Base-by-base conservation (phyloP, 2,329 filamentous ascomycete species). In the Biscogniauxia sp. region DNA sequence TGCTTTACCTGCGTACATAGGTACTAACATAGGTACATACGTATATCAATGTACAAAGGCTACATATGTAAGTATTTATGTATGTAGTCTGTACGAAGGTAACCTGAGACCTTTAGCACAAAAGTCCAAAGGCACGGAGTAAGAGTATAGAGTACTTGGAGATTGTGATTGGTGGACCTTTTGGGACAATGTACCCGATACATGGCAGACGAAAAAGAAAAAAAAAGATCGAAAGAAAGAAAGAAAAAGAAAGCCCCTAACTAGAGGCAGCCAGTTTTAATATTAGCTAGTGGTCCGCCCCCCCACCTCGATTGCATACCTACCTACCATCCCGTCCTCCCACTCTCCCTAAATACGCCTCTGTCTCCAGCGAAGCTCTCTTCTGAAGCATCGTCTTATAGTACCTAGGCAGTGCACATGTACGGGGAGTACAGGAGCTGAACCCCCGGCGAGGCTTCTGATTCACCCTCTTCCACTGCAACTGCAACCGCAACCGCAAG, bases 381-480 rank as follows among this genome's bases (percentile, higher is more conserved):
- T 26, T 26, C 51, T 45, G 37, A 45, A 6, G 37, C 37, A 45
- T 45, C 37, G 15, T n/a, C 13, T 17, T n/a, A 15, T n/a, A 45
- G 17, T 52, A 13, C 28, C 28, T 32, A n/a, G n/a, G n/a, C n/a
- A n/a, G n/a, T n/a, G n/a, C n/a, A 32, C 28, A 32, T 32, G 25
- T 54, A 54, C 53, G 26, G 53, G 32, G 20, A 13, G 3, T 49
- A 52, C 23, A 52, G 32, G 32, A 57, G 55, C 55, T 57, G 55
- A 57, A 23, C 26, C 26, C 19, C 49, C 49, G 49, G 26, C 55
- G 55, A 57, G 49, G 55, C 55, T 57, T 57, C 50, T 57, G 49
- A 37, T 57, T 56, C 54, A 56, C 53, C 23, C 32, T 41, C 53
- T 20, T 26, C 15, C 11, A n/a, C 37, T 45, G 37, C 37, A 45